Percentiles rank a stretch among this genome's conserved stretches.
These are phyloP conservation scores for Fraxinus anomala DNA, from an alignment of 257 asterid genomes.

Conservation along the genomic window DNA sequence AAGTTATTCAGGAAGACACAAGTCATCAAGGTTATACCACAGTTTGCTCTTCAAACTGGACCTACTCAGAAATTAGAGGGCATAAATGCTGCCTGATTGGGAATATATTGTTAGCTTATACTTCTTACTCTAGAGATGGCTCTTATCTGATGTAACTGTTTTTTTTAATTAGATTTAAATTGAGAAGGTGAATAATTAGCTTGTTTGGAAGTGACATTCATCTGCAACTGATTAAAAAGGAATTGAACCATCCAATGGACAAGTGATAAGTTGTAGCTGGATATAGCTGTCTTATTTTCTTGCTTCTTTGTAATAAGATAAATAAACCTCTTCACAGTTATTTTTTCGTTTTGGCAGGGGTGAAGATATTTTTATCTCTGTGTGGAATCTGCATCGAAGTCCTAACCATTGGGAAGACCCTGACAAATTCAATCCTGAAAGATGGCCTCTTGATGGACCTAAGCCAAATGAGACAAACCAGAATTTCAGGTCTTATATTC, in stretches of 20 bases:
- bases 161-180: not conserved
- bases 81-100: not conserved
- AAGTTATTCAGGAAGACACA: not conserved
- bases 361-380: constrained; percentile 91
- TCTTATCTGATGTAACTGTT: not conserved
- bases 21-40: not conserved
- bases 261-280: not conserved
- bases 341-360: constrained; percentile 48
- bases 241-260: constrained; percentile 10
- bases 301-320: not conserved
- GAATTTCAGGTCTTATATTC: constrained; percentile 69
- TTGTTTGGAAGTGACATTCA: not conserved
- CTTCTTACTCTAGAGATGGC: not conserved
- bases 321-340: constrained; percentile 9
- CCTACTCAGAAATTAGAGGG: not conserved
- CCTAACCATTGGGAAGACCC: constrained; percentile 88
- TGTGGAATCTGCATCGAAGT: constrained; percentile 93
- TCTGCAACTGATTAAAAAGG: not conserved
- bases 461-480: constrained; percentile 96
- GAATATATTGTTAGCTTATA: not conserved
- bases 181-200: not conserved
- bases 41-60: not conserved
- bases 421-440: constrained; percentile 84
- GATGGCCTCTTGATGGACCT: constrained; percentile 97
- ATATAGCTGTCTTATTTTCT: not conserved